Conservation (phyloP, 306 rosid genomes). For the Prunus padus region DNA sequence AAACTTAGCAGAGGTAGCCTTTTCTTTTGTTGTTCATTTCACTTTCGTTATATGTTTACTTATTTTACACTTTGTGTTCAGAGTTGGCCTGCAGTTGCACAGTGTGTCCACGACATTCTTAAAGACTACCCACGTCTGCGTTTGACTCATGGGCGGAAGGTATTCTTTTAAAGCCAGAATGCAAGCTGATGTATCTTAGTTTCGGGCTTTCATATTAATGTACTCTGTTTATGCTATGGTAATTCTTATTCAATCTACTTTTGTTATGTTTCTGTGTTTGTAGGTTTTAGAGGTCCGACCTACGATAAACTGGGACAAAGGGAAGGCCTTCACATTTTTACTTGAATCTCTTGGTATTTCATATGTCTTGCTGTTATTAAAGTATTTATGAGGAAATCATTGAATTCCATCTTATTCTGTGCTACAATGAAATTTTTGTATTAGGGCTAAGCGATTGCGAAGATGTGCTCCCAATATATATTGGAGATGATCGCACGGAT, state of each 20-base stretch:
- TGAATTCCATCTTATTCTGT: slow-evolving; percentile 15
- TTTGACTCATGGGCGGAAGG: slow-evolving; percentile 94
- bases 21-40: slow-evolving; percentile 1
- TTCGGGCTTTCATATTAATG: background rate
- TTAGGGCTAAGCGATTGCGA: slow-evolving; percentile 67
- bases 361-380: background rate
- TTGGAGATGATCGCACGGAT: slow-evolving; percentile 93
- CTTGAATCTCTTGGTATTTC: slow-evolving; percentile 72
- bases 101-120: slow-evolving; percentile 57
- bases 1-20: background rate
- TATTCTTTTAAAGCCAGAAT: slow-evolving; percentile 26
- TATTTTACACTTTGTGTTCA: slow-evolving; percentile 26
- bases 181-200: slow-evolving; percentile 2
- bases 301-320: slow-evolving; percentile 89
- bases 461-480: slow-evolving; percentile 88
- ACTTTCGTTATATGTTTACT: background rate
- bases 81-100: slow-evolving; percentile 72
- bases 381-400: background rate
- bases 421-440: slow-evolving; percentile 31
- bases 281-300: slow-evolving; percentile 99
- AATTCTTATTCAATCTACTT: background rate
- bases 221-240: background rate
- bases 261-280: slow-evolving; percentile 5
- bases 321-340: slow-evolving; percentile 90
- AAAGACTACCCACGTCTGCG: slow-evolving; percentile 65